These are phyloP conservation scores for Vanrija pseudolonga DNA, from an alignment of 1,284 basidiomycete genomes.

Conservation along the genomic window DNA sequence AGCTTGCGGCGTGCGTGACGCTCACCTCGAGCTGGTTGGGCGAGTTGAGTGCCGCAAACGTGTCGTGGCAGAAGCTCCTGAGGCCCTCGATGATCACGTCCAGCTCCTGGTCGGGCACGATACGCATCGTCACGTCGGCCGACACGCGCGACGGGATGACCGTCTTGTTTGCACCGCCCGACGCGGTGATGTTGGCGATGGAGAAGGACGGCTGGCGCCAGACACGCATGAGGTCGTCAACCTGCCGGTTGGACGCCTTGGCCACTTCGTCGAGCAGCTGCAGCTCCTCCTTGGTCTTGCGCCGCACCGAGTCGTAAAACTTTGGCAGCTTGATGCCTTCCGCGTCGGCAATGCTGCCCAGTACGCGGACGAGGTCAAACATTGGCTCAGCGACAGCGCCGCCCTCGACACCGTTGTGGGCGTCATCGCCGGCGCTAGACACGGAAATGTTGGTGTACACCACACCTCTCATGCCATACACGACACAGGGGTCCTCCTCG, in stretches of 20 bases:
- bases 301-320: conserved; percentile 77
- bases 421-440: conserved; percentile 53
- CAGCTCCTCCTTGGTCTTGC: conserved; percentile 63
- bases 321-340: conserved; percentile 67
- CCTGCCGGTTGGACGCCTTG: conserved; percentile 59
- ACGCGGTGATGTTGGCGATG: conserved; percentile 43
- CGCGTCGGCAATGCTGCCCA: conserved; percentile 66
- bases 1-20: conserved; percentile 82
- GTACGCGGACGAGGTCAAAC: conserved; percentile 84
- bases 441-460: conserved; percentile 60
- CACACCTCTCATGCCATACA: conserved; percentile 90
- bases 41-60: conserved; percentile 63
- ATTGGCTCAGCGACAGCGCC: conserved; percentile 84
- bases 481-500: conserved; percentile 90
- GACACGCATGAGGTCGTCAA: conserved; percentile 64
- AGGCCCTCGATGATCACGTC: conserved; percentile 65
- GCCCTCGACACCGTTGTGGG: conserved; percentile 72
- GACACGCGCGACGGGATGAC: conserved; percentile 79
- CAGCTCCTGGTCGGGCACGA: conserved; percentile 86
- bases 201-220: conserved; percentile 59
- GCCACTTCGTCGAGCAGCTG: conserved; percentile 66
- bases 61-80: conserved; percentile 57
- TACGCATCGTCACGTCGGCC: conserved; percentile 77
- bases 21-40: conserved; percentile 70
- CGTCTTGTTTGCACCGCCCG: conserved; percentile 54